A percentile compares a stretch with the other conserved stretches of the same genome.
These are phyloP conservation scores for Platismatia glauca DNA, from an alignment of 495 filamentous ascomycete species.

Conservation along the genomic window DNA sequence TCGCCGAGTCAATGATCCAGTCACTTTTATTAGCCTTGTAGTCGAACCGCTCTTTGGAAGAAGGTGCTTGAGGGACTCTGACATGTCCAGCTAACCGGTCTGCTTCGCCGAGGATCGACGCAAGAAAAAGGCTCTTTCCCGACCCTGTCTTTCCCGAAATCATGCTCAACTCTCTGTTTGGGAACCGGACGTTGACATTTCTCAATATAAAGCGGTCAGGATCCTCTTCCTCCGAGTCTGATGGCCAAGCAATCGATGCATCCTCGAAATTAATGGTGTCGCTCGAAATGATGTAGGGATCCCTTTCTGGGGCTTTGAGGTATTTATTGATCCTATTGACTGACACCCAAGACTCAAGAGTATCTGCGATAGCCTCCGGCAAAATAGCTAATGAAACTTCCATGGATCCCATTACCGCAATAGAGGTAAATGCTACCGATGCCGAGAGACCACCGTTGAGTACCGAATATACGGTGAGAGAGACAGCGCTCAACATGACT, in stretches of 20 bases:
- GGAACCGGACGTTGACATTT: slow-evolving; percentile 56
- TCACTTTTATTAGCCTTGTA: slow-evolving; percentile 52
- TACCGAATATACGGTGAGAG: slow-evolving; percentile 59
- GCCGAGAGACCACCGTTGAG: slow-evolving; percentile 54
- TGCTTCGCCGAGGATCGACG: slow-evolving; percentile 54
- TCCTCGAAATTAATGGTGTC: slow-evolving; percentile 55
- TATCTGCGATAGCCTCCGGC: slow-evolving; percentile 60
- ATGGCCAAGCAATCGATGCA: slow-evolving; percentile 70
- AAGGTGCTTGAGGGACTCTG: slow-evolving; percentile 36
- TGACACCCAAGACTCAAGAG: slow-evolving; percentile 64
- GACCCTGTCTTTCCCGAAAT: slow-evolving; percentile 49
- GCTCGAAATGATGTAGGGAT: slow-evolving; percentile 44
- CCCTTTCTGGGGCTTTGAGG: slow-evolving; percentile 57
- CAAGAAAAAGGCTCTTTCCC: slow-evolving; percentile 55
- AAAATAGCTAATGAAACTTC: slow-evolving; percentile 62
- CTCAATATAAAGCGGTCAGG: slow-evolving; percentile 51
- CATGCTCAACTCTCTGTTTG: slow-evolving; percentile 58
- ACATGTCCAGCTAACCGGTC: slow-evolving; percentile 41
- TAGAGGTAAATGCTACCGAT: slow-evolving; percentile 72
- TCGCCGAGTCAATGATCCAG: slow-evolving; percentile 59
- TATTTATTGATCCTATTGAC: slow-evolving; percentile 65
- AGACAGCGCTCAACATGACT: slow-evolving; percentile 61
- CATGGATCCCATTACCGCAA: slow-evolving; percentile 63
- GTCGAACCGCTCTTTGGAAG: slow-evolving; percentile 34
- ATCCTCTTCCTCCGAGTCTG: slow-evolving; percentile 33